Percentiles rank a stretch among this genome's conserved stretches.
Evolutionary conservation across 1,284 basidiomycete species (phyloP).

Genomic region (Quambalaria eucalypti): DNA sequence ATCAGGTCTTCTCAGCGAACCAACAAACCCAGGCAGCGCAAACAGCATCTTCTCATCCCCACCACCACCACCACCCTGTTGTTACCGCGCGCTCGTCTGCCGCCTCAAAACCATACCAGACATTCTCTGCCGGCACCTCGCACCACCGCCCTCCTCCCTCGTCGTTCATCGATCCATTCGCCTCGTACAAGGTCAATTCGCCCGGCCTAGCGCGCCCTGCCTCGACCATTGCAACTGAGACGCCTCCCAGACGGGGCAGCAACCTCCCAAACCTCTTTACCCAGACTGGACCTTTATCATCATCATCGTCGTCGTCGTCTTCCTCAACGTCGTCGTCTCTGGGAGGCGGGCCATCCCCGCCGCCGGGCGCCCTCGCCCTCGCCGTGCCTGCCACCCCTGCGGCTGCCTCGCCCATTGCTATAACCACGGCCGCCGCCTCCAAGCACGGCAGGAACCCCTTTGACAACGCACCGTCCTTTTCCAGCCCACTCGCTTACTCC

Average conservation of each 20-base stretch:
- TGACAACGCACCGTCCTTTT: slow-evolving; percentile 36
- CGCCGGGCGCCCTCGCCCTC: not conserved
- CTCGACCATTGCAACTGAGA: too few species aligned
- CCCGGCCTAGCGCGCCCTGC: slow-evolving; percentile 6
- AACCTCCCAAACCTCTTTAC: too few species aligned
- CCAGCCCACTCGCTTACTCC: slow-evolving; percentile 41
- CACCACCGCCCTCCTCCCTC: not conserved
- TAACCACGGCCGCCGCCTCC: slow-evolving; percentile 3
- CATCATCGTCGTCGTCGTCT: slow-evolving; percentile 6
- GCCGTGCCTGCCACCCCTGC: not conserved
- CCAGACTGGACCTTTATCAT: slow-evolving; percentile 10
- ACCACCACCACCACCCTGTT: too few species aligned
- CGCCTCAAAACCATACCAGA: too few species aligned
- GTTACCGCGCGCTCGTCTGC: too few species aligned
- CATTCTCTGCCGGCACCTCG: too few species aligned
- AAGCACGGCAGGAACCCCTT: slow-evolving; percentile 5
- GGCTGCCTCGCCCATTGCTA: too few species aligned
- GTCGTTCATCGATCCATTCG: slow-evolving; percentile 7
- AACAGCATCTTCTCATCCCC: too few species aligned
- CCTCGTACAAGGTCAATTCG: slow-evolving; percentile 5
- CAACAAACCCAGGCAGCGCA: too few species aligned
- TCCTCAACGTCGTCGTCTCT: slow-evolving; percentile 9
- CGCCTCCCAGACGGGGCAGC: too few species aligned
- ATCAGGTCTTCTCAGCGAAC: slow-evolving; percentile 1
- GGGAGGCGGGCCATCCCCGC: not conserved